Evolutionary conservation across 2,329 filamentous ascomycete species (phyloP), one percentile per base, ranked within the genome.

Genomic region (Apiospora pterosperma): DNA sequence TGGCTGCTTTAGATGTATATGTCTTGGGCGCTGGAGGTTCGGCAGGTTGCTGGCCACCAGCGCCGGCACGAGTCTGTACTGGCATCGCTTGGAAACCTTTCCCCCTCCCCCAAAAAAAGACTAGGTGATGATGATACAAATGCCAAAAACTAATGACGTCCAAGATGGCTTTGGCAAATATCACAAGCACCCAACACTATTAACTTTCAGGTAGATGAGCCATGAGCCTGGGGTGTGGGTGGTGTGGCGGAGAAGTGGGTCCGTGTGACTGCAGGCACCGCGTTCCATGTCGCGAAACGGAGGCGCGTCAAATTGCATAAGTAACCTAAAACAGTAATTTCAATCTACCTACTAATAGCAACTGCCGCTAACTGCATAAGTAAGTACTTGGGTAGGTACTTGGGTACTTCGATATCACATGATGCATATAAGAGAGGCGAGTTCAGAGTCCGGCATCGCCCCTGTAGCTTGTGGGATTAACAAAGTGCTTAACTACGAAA

Each of bases 1-100:
- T 69, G 34, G 70, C 67, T 60, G 70, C 16, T 36, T 70, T 71
- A 61, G 73, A 69, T 61, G 39, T 72, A 61, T 72, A 75, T 4
- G 62, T 59, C 48, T 61, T 64, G 58, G 58, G 36, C 36, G 16
- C 62, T 23, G 41, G 52, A 6, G 41, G 16, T 61, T 55, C 52
- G 38, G 31, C 48, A 36, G 38, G 23, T 28, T 38, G 52, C 23
- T 55, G 36, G 58, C 58, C 16, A 23, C n/a, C 59, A 39, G 23
- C 59, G 36, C n/a, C 59, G 11, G 58, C 58, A 23, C 60, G 60
- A 31, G 60, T 62, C 39, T 44, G 60, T 19, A 62, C 60, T 23
- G 60, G 60, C 60, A 62, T 62, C 34, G 34, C 58, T n/a, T 16
- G 11, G 48, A n/a, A 4, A 21, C 5, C 36, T n/a, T 1, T 8